Base-by-base conservation (phyloP, 2,329 filamentous ascomycete genomes). In the Aureobasidium sp. region DNA sequence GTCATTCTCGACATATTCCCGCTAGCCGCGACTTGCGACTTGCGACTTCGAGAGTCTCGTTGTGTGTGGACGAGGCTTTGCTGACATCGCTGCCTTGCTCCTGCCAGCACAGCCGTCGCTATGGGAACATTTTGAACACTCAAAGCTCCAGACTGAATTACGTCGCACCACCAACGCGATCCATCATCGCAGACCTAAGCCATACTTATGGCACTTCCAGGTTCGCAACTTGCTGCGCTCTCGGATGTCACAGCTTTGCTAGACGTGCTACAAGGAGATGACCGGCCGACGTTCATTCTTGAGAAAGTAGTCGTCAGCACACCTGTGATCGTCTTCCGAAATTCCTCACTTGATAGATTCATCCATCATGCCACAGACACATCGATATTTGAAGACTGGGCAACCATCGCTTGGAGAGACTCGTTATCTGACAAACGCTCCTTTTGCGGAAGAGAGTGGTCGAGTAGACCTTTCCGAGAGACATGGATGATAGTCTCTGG, bases 221-320 rank as follows among this genome's bases (percentile, higher is more conserved):
- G 20, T 25, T 60, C 56, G 43, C 27, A n/a, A 31, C 42, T 48
- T n/a, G 23, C 56, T 47, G 29, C 42, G 3, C 56, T 48, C 10
- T 20, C 20, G 15, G 56, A 60, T 36, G 29, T 11, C 6, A 15
- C 25, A 11, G 55, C 55, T 29, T 42, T 59, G 29, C 36, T 64
- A 18, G 61, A 64, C 2, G 31, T 64, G 23, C 36, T 65, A 31
- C 25, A 43, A 16, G 43, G 31, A 15, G 63, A 65, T 16, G 45
- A 60, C 3, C 53, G 63, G 7, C 63, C 63, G n/a, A 59, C 63
- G 1, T 65, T 65, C 33, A 51, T 65, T 16, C 33, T 59, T 29
- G 54, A 60, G 42, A n/a, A 43, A 15, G 29, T 18, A 20, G 45
- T n/a, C 8, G 29, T n/a, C n/a, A 11, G 25, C 23, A 25, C n/a